These are phyloP conservation scores for Huntiella savannae DNA, from an alignment of 2,329 filamentous ascomycete genomes.

Conservation along the genomic window DNA sequence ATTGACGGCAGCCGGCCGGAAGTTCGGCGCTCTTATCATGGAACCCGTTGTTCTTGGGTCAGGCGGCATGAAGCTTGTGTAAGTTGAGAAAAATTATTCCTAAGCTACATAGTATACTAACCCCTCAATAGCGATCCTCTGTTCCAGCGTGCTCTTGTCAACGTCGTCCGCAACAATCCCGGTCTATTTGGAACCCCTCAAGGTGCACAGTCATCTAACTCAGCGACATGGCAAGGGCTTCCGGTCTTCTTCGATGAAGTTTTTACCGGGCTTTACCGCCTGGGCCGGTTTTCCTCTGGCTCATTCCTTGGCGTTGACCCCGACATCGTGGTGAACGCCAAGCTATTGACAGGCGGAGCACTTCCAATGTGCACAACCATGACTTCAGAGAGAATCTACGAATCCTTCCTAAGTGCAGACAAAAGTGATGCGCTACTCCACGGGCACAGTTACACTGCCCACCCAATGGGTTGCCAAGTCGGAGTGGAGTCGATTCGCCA, in stretches of 20 bases:
- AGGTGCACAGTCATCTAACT: slow-evolving; percentile 11
- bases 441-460: slow-evolving; percentile 74
- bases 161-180: slow-evolving; percentile 41
- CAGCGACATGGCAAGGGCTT: slow-evolving; percentile 45
- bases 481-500: slow-evolving; percentile 45
- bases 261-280: slow-evolving; percentile 68
- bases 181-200: slow-evolving; percentile 29
- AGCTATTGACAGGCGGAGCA: slow-evolving; percentile 64
- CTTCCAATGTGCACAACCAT: slow-evolving; percentile 60
- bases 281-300: slow-evolving; percentile 52
- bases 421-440: slow-evolving; percentile 67
- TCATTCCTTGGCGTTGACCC: slow-evolving; percentile 49
- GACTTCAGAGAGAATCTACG: slow-evolving; percentile 55
- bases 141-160: slow-evolving; percentile 55
- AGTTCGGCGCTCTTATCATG: slow-evolving; percentile 60
- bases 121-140: slow-evolving; percentile 45
- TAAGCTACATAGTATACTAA: not conserved
- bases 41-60: slow-evolving; percentile 68
- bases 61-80: slow-evolving; percentile 68
- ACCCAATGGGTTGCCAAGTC: slow-evolving; percentile 63
- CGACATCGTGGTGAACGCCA: slow-evolving; percentile 66
- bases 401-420: slow-evolving; percentile 48
- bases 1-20: slow-evolving; percentile 36
- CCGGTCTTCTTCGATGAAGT: slow-evolving; percentile 74
- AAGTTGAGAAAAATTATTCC: slow-evolving; percentile 18